Conservation (phyloP, 495 filamentous ascomycete species). For the Podospora bellae-mahoneyi region DNA sequence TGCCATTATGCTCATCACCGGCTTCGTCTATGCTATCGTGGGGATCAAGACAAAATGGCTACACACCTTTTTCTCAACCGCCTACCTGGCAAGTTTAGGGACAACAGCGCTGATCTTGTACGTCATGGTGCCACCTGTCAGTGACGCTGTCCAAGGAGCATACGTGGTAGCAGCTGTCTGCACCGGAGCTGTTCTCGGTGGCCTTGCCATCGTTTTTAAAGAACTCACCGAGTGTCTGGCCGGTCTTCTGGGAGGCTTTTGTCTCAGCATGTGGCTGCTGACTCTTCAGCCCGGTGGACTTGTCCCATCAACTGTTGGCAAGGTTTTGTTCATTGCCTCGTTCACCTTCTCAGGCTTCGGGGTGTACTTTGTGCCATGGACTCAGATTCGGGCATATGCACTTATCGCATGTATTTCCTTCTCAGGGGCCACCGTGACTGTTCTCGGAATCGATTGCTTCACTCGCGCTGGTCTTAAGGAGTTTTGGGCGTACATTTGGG, state of each 20-base stretch:
- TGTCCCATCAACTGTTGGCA: slow-evolving; percentile 56
- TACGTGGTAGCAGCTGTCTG: slow-evolving; percentile 79
- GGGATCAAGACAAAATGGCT: slow-evolving; percentile 84
- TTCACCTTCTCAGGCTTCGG: slow-evolving; percentile 65
- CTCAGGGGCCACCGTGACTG: slow-evolving; percentile 69
- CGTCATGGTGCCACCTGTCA: slow-evolving; percentile 79
- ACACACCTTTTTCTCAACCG: slow-evolving; percentile 77
- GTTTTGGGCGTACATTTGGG: slow-evolving; percentile 95
- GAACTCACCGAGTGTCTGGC: slow-evolving; percentile 85
- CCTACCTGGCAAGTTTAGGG: slow-evolving; percentile 66
- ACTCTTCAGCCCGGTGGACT: slow-evolving; percentile 74
- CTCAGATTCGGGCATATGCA: slow-evolving; percentile 59
- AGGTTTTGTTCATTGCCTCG: slow-evolving; percentile 69
- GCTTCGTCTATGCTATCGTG: slow-evolving; percentile 65
- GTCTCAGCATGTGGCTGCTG: slow-evolving; percentile 86
- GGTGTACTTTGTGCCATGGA: slow-evolving; percentile 75
- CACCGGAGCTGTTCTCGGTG: slow-evolving; percentile 75
- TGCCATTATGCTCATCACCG: slow-evolving; percentile 67
- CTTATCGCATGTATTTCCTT: slow-evolving; percentile 75
- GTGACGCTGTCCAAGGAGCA: slow-evolving; percentile 74
- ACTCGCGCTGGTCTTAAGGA: slow-evolving; percentile 86
- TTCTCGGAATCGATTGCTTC: slow-evolving; percentile 89
- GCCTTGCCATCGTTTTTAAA: slow-evolving; percentile 69
- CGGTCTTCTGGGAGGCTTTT: slow-evolving; percentile 85
- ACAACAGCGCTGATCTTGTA: slow-evolving; percentile 85